Evolutionary conservation across 2,329 filamentous ascomycete species (phyloP).

Genomic region (Xylaria sp.): DNA sequence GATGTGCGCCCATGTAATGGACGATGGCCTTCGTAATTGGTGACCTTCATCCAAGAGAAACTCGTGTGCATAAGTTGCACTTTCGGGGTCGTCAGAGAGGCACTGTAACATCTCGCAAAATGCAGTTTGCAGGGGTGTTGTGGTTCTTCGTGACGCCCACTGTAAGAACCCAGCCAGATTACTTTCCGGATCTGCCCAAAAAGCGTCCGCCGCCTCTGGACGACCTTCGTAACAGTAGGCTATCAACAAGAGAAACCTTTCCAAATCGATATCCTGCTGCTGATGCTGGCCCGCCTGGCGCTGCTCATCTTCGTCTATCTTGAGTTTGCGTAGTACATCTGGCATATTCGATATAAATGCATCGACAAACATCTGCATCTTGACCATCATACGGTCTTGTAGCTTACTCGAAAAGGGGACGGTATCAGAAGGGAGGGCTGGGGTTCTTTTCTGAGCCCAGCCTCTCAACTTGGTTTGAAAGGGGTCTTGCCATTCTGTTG

Average conservation of each 20-base stretch:
- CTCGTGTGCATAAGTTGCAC: slow-evolving; percentile 82
- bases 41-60: slow-evolving; percentile 88
- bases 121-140: slow-evolving; percentile 92
- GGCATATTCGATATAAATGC: slow-evolving; percentile 95
- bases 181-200: slow-evolving; percentile 91
- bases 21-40: slow-evolving; percentile 78
- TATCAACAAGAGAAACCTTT: slow-evolving; percentile 90
- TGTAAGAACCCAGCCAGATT: slow-evolving; percentile 94
- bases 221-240: slow-evolving; percentile 89
- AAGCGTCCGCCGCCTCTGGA: slow-evolving; percentile 81
- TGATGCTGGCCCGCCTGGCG: slow-evolving; percentile 69
- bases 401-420: slow-evolving; percentile 75
- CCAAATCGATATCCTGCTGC: slow-evolving; percentile 75
- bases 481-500: slow-evolving; percentile 85
- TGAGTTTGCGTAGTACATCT: slow-evolving; percentile 83
- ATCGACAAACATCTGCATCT: slow-evolving; percentile 86
- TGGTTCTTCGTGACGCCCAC: slow-evolving; percentile 94
- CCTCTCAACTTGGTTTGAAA: slow-evolving; percentile 81
- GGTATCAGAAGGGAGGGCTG: slow-evolving; percentile 69
- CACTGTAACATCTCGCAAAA: slow-evolving; percentile 97
- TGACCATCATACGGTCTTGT: slow-evolving; percentile 73
- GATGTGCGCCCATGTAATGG: slow-evolving; percentile 91
- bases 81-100: slow-evolving; percentile 81
- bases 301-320: slow-evolving; percentile 89
- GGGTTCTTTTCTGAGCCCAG: slow-evolving; percentile 81